Evolutionary conservation across 306 rosid species (phyloP).

Genomic region (Quillaja saponaria): DNA sequence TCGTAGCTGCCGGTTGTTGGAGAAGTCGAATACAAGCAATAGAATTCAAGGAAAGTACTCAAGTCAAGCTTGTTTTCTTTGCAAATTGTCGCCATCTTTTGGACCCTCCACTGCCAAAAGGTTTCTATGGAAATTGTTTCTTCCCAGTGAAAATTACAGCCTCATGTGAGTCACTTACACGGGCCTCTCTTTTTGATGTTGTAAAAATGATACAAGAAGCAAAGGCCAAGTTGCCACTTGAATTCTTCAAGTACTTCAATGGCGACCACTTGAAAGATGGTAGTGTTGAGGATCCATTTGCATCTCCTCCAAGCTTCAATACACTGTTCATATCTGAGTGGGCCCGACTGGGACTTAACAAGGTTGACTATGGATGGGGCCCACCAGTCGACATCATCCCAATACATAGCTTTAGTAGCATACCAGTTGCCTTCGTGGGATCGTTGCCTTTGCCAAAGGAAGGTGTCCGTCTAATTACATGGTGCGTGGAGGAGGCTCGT

Average conservation of each 20-base stretch:
- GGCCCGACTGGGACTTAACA: constrained; percentile 75
- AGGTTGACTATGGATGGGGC: constrained; percentile 70
- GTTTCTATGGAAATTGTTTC: constrained; percentile 87
- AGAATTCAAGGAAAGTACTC: neutral
- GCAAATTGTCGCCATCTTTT: constrained; percentile 69
- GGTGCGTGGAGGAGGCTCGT: constrained; percentile 62
- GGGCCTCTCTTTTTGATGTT: constrained; percentile 32
- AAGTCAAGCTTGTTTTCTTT: constrained; percentile 56
- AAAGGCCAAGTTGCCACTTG: constrained; percentile 46
- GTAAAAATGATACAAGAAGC: constrained; percentile 64
- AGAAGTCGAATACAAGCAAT: constrained; percentile 54
- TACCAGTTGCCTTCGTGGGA: constrained; percentile 65
- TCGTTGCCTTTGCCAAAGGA: constrained; percentile 43
- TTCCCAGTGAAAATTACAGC: constrained; percentile 57
- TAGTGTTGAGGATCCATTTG: constrained; percentile 51
- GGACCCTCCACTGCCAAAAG: constrained; percentile 68
- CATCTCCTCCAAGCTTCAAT: constrained; percentile 48
- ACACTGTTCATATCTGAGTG: constrained; percentile 72
- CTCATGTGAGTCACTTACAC: constrained; percentile 30
- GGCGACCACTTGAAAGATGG: constrained; percentile 23
- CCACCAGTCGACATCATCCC: constrained; percentile 64
- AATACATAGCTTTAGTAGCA: constrained; percentile 50
- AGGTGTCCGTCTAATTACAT: constrained; percentile 69
- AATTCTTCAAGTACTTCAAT: constrained; percentile 52
- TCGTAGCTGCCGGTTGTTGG: constrained; percentile 68